Percentiles rank a stretch among this genome's conserved stretches.
Evolutionary conservation across 257 asterid genomes (phyloP).

Genomic region (Ligustrum vulgare): DNA sequence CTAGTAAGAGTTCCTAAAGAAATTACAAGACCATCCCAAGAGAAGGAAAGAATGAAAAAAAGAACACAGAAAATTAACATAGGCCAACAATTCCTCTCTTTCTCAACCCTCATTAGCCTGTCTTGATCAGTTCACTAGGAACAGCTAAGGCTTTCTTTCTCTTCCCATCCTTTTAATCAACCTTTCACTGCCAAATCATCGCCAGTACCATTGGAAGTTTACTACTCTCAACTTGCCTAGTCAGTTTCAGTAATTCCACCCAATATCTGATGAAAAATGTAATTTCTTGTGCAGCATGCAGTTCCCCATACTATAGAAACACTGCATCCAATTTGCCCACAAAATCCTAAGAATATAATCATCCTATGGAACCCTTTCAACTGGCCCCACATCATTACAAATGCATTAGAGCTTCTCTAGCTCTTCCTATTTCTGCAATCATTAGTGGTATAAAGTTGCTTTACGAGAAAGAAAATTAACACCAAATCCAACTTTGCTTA

Average conservation of each 20-base stretch:
- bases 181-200: not conserved
- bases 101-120: not conserved
- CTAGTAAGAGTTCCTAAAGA: not conserved
- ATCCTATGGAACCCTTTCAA: not conserved
- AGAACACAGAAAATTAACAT: not conserved
- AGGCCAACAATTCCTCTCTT: not conserved
- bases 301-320: not conserved
- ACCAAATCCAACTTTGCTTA: no score
- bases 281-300: not conserved
- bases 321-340: not conserved
- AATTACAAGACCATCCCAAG: not conserved
- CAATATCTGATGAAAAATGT: not conserved
- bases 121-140: not conserved
- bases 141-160: not conserved
- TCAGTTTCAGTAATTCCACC: not conserved
- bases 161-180: not conserved
- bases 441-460: no score
- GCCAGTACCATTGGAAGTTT: not conserved
- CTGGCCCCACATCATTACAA: not conserved
- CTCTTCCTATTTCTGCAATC: not conserved
- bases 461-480: no score
- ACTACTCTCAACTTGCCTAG: not conserved
- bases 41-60: not conserved
- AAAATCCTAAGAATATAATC: not conserved
- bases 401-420: not conserved